Evolutionary conservation across 768 basidiomycete species (phyloP), one percentile per base, ranked within the genome.

Genomic region (Suillus weaverae): DNA sequence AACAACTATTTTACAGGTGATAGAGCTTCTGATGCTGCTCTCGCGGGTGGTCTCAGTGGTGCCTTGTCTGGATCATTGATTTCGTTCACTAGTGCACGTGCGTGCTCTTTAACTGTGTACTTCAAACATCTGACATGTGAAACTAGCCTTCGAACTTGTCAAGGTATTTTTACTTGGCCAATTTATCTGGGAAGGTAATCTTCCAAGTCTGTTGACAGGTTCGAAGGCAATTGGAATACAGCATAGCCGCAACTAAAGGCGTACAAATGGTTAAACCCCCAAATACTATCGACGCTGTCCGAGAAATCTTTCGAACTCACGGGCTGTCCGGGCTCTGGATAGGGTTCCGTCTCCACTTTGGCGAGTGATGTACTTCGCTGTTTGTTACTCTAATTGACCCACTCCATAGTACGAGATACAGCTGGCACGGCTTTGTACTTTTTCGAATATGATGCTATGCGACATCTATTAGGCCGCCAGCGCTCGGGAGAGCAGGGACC

Each of bases 361-460:
- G 92, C 92, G 62, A 68, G 89, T 76, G 8, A 61, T 18, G n/a
- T 62, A 36, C 50, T 16, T 62, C 5, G 41, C 61, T 30, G 18
- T 20, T 36, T 30, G 13, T 54, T 32, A 50, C 18, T 7, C 16
- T 41, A 30, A 32, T 18, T 13, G 18, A 59, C 64, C 57, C 62
- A 38, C 20, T 62, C 11, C 60, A 67, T 41, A 94, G 92, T 94
- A 61, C 89, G 95, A 64, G 95, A 98, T 75, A 96, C 94, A 33
- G 76, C 85, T 54, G 95, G 95, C 56, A 97, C 96, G 14, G 91
- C 90, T 5, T 80, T 97, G 22, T 98, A 98, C 75, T 98, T 98
- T 75, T 84, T 94, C 41, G 94, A 96, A 73, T 97, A 98, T 73
- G 95, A 98, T 72, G 89, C 90, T 20, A 86, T 97, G 85, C 88